These are phyloP conservation scores for Ceratocystis colombiana DNA, from an alignment of 2,329 filamentous ascomycete genomes.

Conservation along the genomic window DNA sequence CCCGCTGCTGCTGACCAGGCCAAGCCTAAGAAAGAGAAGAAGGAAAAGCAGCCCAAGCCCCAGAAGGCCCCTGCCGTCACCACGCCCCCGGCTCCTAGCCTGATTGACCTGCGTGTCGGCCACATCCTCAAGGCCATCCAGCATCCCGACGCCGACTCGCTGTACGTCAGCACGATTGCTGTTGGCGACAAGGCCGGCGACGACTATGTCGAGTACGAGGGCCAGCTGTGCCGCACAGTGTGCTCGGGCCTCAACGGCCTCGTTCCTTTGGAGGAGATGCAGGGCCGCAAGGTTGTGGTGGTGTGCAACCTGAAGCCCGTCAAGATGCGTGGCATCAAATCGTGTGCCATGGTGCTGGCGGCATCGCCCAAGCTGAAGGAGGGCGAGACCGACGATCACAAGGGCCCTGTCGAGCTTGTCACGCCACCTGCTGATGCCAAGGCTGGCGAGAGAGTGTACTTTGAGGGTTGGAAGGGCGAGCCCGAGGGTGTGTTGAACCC, in stretches of 20 bases:
- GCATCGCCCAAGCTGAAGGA: constrained; percentile 76
- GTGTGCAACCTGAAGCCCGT: constrained; percentile 98
- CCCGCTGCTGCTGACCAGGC: constrained; percentile 32
- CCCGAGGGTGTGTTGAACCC: constrained; percentile 91
- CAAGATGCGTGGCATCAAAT: constrained; percentile 86
- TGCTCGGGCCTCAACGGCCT: constrained; percentile 95
- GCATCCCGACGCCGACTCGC: constrained; percentile 91
- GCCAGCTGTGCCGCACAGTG: constrained; percentile 84
- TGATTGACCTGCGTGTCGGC: constrained; percentile 92
- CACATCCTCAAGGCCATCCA: constrained; percentile 94
- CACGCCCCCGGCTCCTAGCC: constrained; percentile 66
- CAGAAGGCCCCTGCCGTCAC: constrained; percentile 57
- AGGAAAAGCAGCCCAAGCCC: constrained; percentile 73
- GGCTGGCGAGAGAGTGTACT: constrained; percentile 81
- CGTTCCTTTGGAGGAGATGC: constrained; percentile 90
- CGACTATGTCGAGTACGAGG: constrained; percentile 84
- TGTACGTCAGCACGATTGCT: constrained; percentile 91
- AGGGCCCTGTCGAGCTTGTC: constrained; percentile 85
- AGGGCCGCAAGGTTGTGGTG: constrained; percentile 85
- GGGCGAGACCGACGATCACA: constrained; percentile 76
- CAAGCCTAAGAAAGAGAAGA: constrained; percentile 46
- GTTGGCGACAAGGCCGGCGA: constrained; percentile 82
- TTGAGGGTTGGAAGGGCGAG: constrained; percentile 89
- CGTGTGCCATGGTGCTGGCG: constrained; percentile 81
- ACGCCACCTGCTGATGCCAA: constrained; percentile 65